phyloP scores from a whole-genome alignment of 1,284 basidiomycete species.

The Cerioporus squamosus region DNA sequence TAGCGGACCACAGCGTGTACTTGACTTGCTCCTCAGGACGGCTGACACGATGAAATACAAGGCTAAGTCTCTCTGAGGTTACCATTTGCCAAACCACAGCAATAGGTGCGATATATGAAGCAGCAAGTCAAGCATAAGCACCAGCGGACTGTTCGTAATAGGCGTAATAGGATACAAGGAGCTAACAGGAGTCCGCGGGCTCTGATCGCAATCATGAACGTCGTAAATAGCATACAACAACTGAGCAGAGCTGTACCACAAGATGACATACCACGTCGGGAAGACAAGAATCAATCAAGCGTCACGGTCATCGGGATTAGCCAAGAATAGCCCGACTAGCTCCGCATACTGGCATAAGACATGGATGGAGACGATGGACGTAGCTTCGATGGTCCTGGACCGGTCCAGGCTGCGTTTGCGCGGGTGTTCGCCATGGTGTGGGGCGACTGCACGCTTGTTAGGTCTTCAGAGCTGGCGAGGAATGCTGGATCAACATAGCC shows the following conservation, averaged over 20 bases:
- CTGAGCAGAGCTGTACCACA: too few relatives aligned
- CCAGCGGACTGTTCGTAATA: neutral
- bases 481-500: constrained; percentile 36
- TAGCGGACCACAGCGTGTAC: too few relatives aligned
- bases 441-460: constrained; percentile 29
- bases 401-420: constrained; percentile 25
- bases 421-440: constrained; percentile 34
- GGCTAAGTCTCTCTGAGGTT: too few relatives aligned
- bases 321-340: neutral
- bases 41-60: too few relatives aligned
- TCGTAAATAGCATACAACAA: constrained; percentile 5
- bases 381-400: constrained; percentile 9
- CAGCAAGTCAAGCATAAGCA: neutral
- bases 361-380: constrained; percentile 24
- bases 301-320: neutral
- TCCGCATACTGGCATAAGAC: constrained; percentile 28
- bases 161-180: constrained; percentile 1
- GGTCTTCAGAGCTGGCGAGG: constrained; percentile 36
- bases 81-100: too few relatives aligned
- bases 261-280: too few relatives aligned
- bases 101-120: too few relatives aligned
- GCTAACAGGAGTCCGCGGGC: neutral
- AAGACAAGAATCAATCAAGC: too few relatives aligned
- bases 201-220: neutral
- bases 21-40: too few relatives aligned